Conservation (phyloP, 371 early-diverging fungal genomes). For the Haplosporangium sp. region DNA sequence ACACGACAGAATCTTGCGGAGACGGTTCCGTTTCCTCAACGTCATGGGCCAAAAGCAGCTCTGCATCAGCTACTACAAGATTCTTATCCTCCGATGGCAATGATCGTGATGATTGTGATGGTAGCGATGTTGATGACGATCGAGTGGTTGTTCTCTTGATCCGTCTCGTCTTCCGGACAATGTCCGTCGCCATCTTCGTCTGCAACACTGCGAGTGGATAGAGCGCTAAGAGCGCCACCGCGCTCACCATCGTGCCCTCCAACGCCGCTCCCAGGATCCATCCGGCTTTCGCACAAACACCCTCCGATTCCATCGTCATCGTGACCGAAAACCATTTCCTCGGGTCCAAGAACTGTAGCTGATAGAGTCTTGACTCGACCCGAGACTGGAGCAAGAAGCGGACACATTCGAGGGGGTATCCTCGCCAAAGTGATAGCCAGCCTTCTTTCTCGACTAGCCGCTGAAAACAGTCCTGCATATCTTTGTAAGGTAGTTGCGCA, state of each 20-base stretch:
- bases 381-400: constrained; percentile 8
- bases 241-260: constrained; percentile 15
- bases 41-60: too few relatives aligned
- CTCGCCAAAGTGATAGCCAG: constrained; percentile 38
- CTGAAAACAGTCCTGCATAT: constrained; percentile 24
- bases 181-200: constrained; percentile 38
- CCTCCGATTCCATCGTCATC: background rate
- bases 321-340: constrained; percentile 4
- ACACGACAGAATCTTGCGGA: constrained; percentile 18
- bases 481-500: constrained; percentile 39
- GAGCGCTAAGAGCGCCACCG: constrained; percentile 15
- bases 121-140: background rate
- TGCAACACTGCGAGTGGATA: constrained; percentile 26
- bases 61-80: too few relatives aligned
- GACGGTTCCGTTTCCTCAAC: background rate
- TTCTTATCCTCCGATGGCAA: too few relatives aligned
- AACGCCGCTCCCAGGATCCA: constrained; percentile 29
- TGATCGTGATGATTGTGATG: too few relatives aligned
- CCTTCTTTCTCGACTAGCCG: constrained; percentile 46
- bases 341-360: constrained; percentile 4
- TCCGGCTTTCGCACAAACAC: background rate
- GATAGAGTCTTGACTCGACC: constrained; percentile 11
- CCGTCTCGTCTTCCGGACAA: constrained; percentile 11
- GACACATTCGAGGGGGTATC: constrained; percentile 10
- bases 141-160: background rate